Evolutionary conservation across 106 monocot species (phyloP).

Genomic region (Vanilla planifolia): DNA sequence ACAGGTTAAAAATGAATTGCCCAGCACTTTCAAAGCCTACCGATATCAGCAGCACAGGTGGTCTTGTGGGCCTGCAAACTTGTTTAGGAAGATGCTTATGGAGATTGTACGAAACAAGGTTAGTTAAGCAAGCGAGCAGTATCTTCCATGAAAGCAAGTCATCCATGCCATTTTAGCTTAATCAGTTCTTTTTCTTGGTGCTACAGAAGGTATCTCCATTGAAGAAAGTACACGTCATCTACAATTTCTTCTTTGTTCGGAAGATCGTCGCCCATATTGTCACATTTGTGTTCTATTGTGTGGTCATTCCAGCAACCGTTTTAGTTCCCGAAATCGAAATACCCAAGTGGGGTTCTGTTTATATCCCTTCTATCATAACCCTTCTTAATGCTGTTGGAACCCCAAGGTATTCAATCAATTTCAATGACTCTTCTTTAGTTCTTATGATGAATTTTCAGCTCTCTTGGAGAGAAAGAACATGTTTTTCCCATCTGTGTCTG

Average conservation of each 20-base stretch:
- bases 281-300: slow-evolving; percentile 35
- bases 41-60: slow-evolving; percentile 66
- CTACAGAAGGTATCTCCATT: slow-evolving; percentile 28
- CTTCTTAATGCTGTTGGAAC: slow-evolving; percentile 41
- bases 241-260: slow-evolving; percentile 43
- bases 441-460: not conserved
- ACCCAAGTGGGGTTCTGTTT: slow-evolving; percentile 35
- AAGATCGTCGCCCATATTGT: slow-evolving; percentile 37
- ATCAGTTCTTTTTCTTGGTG: not conserved
- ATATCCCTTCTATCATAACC: slow-evolving; percentile 38
- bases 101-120: slow-evolving; percentile 48
- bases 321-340: slow-evolving; percentile 33
- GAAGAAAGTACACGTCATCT: slow-evolving; percentile 42
- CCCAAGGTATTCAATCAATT: slow-evolving; percentile 13
- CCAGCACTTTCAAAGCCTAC: slow-evolving; percentile 59
- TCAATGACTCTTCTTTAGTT: not conserved
- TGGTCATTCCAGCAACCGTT: slow-evolving; percentile 31
- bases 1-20: slow-evolving; percentile 61
- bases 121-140: not conserved
- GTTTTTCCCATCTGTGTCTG: no score
- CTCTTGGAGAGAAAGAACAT: no score
- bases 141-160: not conserved
- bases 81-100: slow-evolving; percentile 56
- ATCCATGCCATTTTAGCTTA: not conserved
- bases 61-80: slow-evolving; percentile 66